Evolutionary conservation across 306 rosid species (phyloP), one percentile per base, ranked within the genome.

Genomic region (Elaeagnus macrophylla): DNA sequence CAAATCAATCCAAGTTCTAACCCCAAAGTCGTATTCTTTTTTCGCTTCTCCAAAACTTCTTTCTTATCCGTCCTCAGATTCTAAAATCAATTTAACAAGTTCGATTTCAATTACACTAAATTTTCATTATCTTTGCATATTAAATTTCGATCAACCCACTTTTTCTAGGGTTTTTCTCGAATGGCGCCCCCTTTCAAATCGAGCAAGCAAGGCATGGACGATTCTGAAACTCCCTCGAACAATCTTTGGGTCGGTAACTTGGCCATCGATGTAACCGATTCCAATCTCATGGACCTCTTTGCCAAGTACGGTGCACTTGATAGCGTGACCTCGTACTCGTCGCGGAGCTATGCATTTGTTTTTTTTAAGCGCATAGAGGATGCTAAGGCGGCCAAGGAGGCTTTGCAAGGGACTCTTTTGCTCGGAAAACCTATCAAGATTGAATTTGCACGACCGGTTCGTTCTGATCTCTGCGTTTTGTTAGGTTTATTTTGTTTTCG

Each of bases 401-500:
- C 90, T 20, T 69, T 90, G 11, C 95, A 89, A 71, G 88, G 94
- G 7, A 54, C 71, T 56, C 48, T 51, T 48, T 63, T 86, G 19
- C 95, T 81, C 0, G 94, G 94, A 13, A 64, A 20, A 37, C 63
- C 82, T 37, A 44, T 89, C 63, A 89, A 86, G 64, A 89, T 89
- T 56, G 97, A 89, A 66, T 89, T 89, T 75, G 95, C 97, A 1
- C 77, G 94, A 75, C 95, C 97, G 95, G 97, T 89, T 89, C 66
- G 97, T 89, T 77, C 77, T 82, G 76, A 67, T 79, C 81, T 72
- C 62, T 71, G 62, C 60, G 67, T 71, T 54, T 45, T 56, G 39
- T 65, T 82, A 39, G 77, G 75, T 68, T 74, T 68, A 39, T 62
- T 42, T 64, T 14, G 61, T 40, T 54, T 13, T 37, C 64, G 35